phyloP scores from a whole-genome alignment of 352 stramenopile species.

The Pythium guiyangense region DNA sequence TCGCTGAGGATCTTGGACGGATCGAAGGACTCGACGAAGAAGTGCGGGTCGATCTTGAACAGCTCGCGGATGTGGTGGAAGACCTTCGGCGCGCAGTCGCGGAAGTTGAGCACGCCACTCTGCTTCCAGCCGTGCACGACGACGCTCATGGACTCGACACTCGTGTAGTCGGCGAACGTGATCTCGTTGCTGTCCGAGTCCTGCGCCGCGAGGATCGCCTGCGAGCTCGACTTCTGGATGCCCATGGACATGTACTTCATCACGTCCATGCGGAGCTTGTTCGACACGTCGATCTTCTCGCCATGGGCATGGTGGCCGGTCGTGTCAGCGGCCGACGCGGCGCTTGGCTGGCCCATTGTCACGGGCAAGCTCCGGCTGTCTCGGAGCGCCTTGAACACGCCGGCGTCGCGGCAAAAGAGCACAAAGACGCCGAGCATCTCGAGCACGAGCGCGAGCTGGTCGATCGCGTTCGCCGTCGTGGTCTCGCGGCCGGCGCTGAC shows the following conservation, averaged over 20 bases:
- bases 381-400: conserved; percentile 40
- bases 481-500: conserved; percentile 23
- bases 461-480: conserved; percentile 49
- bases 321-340: neutral
- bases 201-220: conserved; percentile 31
- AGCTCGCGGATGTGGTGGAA: conserved; percentile 76
- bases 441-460: conserved; percentile 71
- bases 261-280: conserved; percentile 76
- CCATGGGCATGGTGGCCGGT: conserved; percentile 6
- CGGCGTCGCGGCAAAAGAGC: conserved; percentile 71
- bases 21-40: conserved; percentile 78
- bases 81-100: conserved; percentile 71
- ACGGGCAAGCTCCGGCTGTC: conserved; percentile 12
- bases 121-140: conserved; percentile 58
- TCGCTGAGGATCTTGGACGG: conserved; percentile 65
- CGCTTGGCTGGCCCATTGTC: conserved; percentile 20
- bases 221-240: conserved; percentile 70
- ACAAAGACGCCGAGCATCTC: conserved; percentile 65
- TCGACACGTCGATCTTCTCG: conserved; percentile 65
- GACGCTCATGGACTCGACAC: conserved; percentile 63
- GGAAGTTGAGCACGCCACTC: conserved; percentile 58
- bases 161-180: conserved; percentile 66
- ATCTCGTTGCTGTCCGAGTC: conserved; percentile 25
- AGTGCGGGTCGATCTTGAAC: conserved; percentile 63
- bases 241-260: conserved; percentile 87